These are phyloP conservation scores for Gnomoniopsis smithogilvyi DNA, from an alignment of 2,329 filamentous ascomycete species.

Conservation along the genomic window DNA sequence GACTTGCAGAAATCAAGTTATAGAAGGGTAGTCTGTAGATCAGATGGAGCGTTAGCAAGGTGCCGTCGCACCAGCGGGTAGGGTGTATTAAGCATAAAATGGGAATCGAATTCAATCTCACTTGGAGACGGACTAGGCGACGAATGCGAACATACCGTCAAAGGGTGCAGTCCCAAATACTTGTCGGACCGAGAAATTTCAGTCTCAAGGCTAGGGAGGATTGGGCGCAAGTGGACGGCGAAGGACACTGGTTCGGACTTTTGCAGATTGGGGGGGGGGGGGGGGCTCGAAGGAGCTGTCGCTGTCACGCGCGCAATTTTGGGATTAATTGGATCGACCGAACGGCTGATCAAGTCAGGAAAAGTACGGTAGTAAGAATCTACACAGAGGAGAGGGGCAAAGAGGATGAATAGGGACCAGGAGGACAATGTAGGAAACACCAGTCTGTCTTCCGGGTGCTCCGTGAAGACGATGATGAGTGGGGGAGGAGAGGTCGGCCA, in stretches of 20 bases:
- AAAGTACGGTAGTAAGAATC: background rate
- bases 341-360: background rate
- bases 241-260: background rate
- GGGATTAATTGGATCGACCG: background rate
- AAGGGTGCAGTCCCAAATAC: background rate
- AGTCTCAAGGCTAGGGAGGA: background rate
- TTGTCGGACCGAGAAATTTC: background rate
- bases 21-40: constrained; percentile 2
- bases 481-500: background rate
- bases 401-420: background rate
- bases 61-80: background rate
- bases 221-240: background rate
- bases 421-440: background rate
- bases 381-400: background rate
- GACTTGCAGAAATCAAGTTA: constrained; percentile 1
- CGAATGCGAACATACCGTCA: constrained; percentile 1
- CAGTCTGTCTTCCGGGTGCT: background rate
- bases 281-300: no score
- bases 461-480: background rate
- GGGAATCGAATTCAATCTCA: background rate
- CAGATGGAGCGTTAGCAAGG: constrained; percentile 11
- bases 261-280: no score
- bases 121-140: background rate
- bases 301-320: background rate
- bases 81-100: background rate